Evolutionary conservation across 2,329 filamentous ascomycete species (phyloP), one percentile per base, ranked within the genome.

Genomic region (Penicillium hesseltinei): DNA sequence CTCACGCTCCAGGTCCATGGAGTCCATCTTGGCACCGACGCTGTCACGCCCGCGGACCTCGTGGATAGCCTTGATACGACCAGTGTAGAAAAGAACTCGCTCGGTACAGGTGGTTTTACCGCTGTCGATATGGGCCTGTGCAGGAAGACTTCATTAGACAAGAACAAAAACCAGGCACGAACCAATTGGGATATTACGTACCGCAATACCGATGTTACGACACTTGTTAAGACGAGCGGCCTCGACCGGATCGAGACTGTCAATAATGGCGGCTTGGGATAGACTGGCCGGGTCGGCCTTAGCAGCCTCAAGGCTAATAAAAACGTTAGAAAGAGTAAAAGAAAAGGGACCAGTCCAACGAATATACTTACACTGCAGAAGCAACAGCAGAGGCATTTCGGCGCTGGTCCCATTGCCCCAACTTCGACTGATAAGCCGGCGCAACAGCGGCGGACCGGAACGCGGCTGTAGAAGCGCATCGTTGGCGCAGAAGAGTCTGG

Each of bases 1-100:
- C 76, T 97, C 94, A 77, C 94, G 85, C 79, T 99, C 94, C 66
- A 99, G 82, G 68, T 99, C 94, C 94, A 99, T 99, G 27, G 92
- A 97, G 81, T 99, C 94, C 94, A 99, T 99, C 81, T 99, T 99
- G 60, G 94, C 94, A 64, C 94, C 94, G 40, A 97, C 92, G 36
- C 90, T 86, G 82, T 99, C 94, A 72, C 93, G 92, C 51, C 73
- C 73, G 71, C 94, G 86, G 43, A 99, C 94, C 78, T 99, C 94
- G 80, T 99, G 94, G 70, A 99, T 97, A 33, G 91, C 84, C 74
- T 95, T 95, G 78, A 97, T 97, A 73, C 94, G 89, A 64, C 94
- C 94, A 54, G 94, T 97, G 77, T 99, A 99, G 84, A 92, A 99
- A 56, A 99, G 88, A 44, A 99, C 92, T 75, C 94, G 90, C 79